These are phyloP conservation scores for Besnoitia besnoiti DNA, from an alignment of 169 alveolate species.

Conservation along the genomic window DNA sequence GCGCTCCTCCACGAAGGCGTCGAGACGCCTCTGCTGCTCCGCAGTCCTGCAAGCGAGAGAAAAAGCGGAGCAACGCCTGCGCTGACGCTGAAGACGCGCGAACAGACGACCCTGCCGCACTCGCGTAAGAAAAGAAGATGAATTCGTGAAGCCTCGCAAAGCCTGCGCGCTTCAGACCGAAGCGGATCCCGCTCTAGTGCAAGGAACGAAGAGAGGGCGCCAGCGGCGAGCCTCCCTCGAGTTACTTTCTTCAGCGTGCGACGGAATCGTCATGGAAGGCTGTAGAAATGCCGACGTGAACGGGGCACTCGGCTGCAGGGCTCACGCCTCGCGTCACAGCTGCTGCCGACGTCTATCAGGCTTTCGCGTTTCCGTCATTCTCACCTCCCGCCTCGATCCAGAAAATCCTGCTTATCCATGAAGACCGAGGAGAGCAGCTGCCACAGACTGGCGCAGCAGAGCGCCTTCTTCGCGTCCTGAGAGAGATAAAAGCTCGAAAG, in stretches of 20 bases:
- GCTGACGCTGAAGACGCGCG: not conserved
- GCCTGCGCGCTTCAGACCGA: too few relatives aligned
- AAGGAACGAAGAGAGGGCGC: too few relatives aligned
- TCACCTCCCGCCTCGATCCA: conserved; percentile 35
- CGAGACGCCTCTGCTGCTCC: conserved; percentile 15
- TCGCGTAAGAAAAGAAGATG: too few relatives aligned
- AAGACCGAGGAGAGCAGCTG: conserved; percentile 18
- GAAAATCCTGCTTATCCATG: conserved; percentile 19
- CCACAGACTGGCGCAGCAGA: conserved; percentile 47
- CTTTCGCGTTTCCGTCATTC: not conserved
- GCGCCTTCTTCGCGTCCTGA: conserved; percentile 40
- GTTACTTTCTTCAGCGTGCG: too few relatives aligned
- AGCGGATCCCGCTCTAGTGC: too few relatives aligned
- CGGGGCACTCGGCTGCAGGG: too few relatives aligned
- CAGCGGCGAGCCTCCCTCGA: too few relatives aligned
- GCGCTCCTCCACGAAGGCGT: not conserved
- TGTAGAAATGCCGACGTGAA: too few relatives aligned
- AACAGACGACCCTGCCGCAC: not conserved
- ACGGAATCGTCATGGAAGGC: too few relatives aligned
- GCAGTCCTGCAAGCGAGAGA: not conserved
- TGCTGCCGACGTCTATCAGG: too few relatives aligned
- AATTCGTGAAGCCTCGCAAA: too few relatives aligned
- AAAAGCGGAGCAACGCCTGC: not conserved
- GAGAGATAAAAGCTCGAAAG: not conserved
- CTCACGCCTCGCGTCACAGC: too few relatives aligned